Conservation (phyloP, 176 grass and related monocot genomes). For the Miscanthus lutarioriparius region DNA sequence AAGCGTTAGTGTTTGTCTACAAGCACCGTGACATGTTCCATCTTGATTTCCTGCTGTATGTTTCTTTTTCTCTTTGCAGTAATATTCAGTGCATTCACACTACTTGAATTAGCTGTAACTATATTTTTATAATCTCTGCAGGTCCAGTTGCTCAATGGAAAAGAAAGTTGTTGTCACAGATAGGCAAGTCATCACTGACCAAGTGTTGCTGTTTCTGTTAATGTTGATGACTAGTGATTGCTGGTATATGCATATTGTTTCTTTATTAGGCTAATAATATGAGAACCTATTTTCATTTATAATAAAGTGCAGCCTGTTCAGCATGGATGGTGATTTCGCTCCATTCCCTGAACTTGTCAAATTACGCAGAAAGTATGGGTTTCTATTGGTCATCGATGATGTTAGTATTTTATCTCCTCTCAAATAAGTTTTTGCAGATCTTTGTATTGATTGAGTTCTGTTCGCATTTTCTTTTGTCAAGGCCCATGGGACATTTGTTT, state of each 20-base stretch:
- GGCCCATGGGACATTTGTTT: constrained; percentile 94
- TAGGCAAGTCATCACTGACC: constrained; percentile 48
- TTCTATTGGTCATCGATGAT: constrained; percentile 94
- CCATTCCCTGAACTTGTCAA: constrained; percentile 70
- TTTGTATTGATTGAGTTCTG: constrained; percentile 22
- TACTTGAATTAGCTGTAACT: not conserved
- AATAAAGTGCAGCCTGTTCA: constrained; percentile 73
- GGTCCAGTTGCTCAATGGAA: constrained; percentile 62
- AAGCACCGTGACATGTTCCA: constrained; percentile 78
- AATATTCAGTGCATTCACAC: constrained; percentile 7
- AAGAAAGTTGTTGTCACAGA: constrained; percentile 95
- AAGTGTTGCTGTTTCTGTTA: constrained; percentile 19
- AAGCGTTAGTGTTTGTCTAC: constrained; percentile 76
- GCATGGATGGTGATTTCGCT: constrained; percentile 97
- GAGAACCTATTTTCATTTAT: constrained; percentile 24
- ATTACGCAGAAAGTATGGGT: constrained; percentile 70
- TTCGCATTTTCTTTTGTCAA: constrained; percentile 34
- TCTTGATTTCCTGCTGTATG: constrained; percentile 83
- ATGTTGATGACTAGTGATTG: not conserved
- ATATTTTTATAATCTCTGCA: constrained; percentile 21
- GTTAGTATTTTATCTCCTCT: constrained; percentile 52
- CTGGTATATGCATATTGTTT: not conserved
- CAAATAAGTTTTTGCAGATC: not conserved
- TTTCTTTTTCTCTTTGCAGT: constrained; percentile 26
- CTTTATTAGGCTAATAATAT: constrained; percentile 1